These are phyloP conservation scores for Marvania coccoides DNA, from an alignment of 139 green algal species.

Conservation along the genomic window DNA sequence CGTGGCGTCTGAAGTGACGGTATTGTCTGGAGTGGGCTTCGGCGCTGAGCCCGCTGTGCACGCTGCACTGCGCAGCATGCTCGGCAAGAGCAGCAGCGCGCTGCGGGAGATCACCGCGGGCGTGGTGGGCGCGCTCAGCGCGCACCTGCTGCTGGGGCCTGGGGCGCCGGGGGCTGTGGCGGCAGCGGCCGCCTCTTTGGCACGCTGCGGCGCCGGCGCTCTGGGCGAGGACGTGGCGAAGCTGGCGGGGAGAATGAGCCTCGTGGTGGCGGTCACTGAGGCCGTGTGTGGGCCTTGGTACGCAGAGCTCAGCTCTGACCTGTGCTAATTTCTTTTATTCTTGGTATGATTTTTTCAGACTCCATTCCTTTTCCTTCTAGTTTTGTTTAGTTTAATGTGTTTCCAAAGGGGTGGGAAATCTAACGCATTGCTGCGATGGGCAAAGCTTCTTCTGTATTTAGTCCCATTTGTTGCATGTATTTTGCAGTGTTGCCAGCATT, in stretches of 20 bases:
- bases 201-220: conserved; percentile 33
- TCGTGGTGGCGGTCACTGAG: conserved; percentile 36
- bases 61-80: conserved; percentile 12
- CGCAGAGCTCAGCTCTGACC: neutral
- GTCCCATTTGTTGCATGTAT: too few species aligned
- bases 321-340: neutral
- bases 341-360: neutral
- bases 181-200: conserved; percentile 6
- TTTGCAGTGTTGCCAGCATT: too few species aligned
- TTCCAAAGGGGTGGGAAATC: too few species aligned
- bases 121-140: conserved; percentile 26
- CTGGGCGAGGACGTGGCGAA: conserved; percentile 37
- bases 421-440: too few species aligned
- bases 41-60: neutral
- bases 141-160: conserved; percentile 35
- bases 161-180: neutral
- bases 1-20: conserved; percentile 43
- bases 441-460: too few species aligned
- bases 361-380: too few species aligned
- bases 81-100: neutral
- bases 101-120: conserved; percentile 15
- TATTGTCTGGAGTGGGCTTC: neutral
- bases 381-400: too few species aligned
- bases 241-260: conserved; percentile 33
- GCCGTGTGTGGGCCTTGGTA: conserved; percentile 30